phyloP scores from a whole-genome alignment of 768 basidiomycete genomes.

The Hygrocybe punicea region DNA sequence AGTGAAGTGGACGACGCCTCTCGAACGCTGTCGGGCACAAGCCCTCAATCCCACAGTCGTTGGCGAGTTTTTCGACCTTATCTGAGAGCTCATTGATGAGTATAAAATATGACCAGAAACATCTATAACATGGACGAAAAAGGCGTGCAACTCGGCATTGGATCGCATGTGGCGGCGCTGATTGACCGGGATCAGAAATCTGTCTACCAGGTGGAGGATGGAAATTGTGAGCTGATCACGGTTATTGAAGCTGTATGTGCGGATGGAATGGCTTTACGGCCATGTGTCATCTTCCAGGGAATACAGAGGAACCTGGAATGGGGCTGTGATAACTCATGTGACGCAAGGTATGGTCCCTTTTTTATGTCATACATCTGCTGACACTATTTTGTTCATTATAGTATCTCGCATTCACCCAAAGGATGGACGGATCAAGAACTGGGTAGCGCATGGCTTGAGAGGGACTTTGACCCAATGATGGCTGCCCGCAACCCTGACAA shows the following conservation, averaged over 20 bases:
- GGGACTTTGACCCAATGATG: conserved; percentile 18
- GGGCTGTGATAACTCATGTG: conserved; percentile 17
- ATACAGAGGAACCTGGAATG: conserved; percentile 14
- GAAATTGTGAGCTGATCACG: conserved; percentile 43
- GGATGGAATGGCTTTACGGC: conserved; percentile 36
- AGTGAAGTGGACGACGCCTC: conserved; percentile 8
- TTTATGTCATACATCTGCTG: neutral
- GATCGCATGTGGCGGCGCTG: conserved; percentile 5
- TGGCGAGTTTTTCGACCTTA: conserved; percentile 15
- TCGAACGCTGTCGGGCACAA: conserved; percentile 27
- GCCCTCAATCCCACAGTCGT: conserved; percentile 18
- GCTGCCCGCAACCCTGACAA: conserved; percentile 1
- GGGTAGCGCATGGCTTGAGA: conserved; percentile 20
- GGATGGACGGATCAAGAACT: conserved; percentile 31
- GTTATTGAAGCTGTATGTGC: conserved; percentile 45
- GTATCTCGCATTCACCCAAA: conserved; percentile 18
- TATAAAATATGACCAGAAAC: conserved; percentile 22
- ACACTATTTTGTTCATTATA: neutral
- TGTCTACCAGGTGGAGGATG: conserved; percentile 22
- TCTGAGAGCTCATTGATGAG: conserved; percentile 15
- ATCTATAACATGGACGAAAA: conserved; percentile 34
- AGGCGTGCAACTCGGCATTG: conserved; percentile 11
- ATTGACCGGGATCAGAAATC: conserved; percentile 17
- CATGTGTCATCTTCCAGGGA: conserved; percentile 40
- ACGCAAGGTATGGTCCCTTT: conserved; percentile 9